Conservation (phyloP, 1,284 basidiomycete species). For the Ceratobasidium sp. region DNA sequence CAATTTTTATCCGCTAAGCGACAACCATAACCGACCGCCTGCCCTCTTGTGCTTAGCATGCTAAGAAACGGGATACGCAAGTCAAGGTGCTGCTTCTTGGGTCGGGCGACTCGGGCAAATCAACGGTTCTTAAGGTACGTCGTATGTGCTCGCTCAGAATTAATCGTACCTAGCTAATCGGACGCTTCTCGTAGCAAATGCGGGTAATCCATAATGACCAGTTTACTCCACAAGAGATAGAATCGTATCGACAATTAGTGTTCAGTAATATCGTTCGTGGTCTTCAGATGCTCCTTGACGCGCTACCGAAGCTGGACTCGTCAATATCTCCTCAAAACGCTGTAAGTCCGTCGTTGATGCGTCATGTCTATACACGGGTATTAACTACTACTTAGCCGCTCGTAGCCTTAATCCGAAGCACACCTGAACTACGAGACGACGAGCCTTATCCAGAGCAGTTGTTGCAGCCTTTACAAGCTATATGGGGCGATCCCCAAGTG, state of each 20-base stretch:
- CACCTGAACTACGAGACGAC: constrained; percentile 75
- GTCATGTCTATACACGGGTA: background rate
- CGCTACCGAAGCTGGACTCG: constrained; percentile 87
- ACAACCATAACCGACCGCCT: constrained; percentile 4
- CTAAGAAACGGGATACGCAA: constrained; percentile 73
- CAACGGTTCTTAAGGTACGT: constrained; percentile 82
- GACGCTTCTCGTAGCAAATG: constrained; percentile 71
- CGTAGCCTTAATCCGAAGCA: constrained; percentile 70
- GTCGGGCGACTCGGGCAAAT: constrained; percentile 93
- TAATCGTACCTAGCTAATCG: background rate
- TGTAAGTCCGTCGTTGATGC: constrained; percentile 45
- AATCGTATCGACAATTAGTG: constrained; percentile 83
- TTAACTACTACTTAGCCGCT: constrained; percentile 15
- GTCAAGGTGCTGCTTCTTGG: constrained; percentile 90
- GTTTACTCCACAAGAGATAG: constrained; percentile 77
- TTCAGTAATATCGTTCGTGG: constrained; percentile 91
- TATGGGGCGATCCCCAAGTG: constrained; percentile 82
- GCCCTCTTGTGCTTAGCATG: constrained; percentile 33
- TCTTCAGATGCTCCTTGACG: constrained; percentile 80
- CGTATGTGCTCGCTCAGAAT: constrained; percentile 46
- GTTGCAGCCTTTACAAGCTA: constrained; percentile 66
- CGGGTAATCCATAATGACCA: constrained; percentile 82
- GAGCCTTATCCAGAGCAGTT: constrained; percentile 76
- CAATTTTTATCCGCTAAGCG: background rate
- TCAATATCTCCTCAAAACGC: constrained; percentile 68